These are phyloP conservation scores for Trichomonas tenax DNA, from an alignment of 208 protist species.

Conservation along the genomic window DNA sequence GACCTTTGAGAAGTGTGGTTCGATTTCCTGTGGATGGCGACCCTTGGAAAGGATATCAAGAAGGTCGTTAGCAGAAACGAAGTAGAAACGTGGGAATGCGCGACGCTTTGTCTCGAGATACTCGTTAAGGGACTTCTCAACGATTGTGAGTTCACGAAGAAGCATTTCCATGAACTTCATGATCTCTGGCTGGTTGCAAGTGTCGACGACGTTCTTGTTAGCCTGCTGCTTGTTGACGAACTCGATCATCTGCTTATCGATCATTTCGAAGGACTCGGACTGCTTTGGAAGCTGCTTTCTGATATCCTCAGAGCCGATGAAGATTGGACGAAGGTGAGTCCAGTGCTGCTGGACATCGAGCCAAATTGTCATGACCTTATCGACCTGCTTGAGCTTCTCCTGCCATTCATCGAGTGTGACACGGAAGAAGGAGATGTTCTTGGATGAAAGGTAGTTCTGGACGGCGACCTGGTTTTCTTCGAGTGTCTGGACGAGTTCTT, in stretches of 20 bases:
- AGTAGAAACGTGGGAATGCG: conserved; percentile 71
- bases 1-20: conserved; percentile 52
- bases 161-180: conserved; percentile 26
- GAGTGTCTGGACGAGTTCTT: conserved; percentile 31
- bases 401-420: conserved; percentile 75
- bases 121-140: conserved; percentile 16
- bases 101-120: conserved; percentile 53
- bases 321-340: conserved; percentile 88
- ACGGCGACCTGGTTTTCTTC: conserved; percentile 51
- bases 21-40: conserved; percentile 50
- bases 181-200: conserved; percentile 61
- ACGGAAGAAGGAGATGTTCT: conserved; percentile 83
- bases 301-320: conserved; percentile 88
- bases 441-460: conserved; percentile 67
- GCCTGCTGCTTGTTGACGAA: neutral
- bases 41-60: conserved; percentile 64
- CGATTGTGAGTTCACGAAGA: neutral
- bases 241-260: conserved; percentile 13
- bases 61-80: conserved; percentile 56
- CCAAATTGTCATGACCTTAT: conserved; percentile 80
- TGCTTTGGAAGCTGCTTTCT: conserved; percentile 81
- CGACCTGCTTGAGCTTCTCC: conserved; percentile 72
- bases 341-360: conserved; percentile 85
- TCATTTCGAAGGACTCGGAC: conserved; percentile 51
- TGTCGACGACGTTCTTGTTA: conserved; percentile 48